phyloP scores from a whole-genome alignment of 2,329 filamentous ascomycete genomes.

The Aspergillus sp. region DNA sequence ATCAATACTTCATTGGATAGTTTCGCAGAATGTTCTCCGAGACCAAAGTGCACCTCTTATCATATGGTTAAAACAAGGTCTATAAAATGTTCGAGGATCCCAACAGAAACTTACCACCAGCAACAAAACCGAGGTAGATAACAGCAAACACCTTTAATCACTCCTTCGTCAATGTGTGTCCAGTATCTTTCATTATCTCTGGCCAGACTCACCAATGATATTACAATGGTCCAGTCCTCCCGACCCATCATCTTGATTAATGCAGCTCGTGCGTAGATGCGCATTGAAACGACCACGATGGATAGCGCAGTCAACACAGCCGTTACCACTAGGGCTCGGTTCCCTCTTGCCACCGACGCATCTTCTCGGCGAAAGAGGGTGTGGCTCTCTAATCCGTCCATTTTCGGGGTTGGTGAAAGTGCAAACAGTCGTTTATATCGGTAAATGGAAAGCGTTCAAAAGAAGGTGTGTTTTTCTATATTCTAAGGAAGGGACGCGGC shows the following conservation, averaged over 20 bases:
- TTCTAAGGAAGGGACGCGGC: no score
- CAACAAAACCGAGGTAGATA: constrained; percentile 23
- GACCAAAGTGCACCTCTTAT: constrained; percentile 22
- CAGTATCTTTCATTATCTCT: background rate
- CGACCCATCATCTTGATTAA: constrained; percentile 27
- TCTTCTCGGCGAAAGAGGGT: constrained; percentile 13
- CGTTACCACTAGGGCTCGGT: constrained; percentile 24
- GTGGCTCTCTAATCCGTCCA: constrained; percentile 10
- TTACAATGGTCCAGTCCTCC: constrained; percentile 27
- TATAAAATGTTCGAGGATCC: no score
- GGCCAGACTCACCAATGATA: constrained; percentile 15
- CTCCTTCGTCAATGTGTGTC: background rate
- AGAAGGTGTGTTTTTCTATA: no score
- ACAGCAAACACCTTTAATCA: constrained; percentile 17
- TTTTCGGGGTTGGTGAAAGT: constrained; percentile 1
- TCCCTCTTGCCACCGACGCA: constrained; percentile 16
- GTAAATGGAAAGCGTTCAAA: no score
- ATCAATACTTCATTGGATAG: constrained; percentile 12
- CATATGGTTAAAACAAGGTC: constrained; percentile 2
- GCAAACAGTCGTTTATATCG: background rate
- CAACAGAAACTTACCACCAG: constrained; percentile 14
- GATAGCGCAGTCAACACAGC: constrained; percentile 22
- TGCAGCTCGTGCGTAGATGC: constrained; percentile 21
- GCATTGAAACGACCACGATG: constrained; percentile 20
- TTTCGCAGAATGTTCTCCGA: constrained; percentile 17